Percentiles rank a stretch among this genome's conserved stretches.
phyloP scores from a whole-genome alignment of 2,329 filamentous ascomycete genomes.

The Elsinoe necatrix region DNA sequence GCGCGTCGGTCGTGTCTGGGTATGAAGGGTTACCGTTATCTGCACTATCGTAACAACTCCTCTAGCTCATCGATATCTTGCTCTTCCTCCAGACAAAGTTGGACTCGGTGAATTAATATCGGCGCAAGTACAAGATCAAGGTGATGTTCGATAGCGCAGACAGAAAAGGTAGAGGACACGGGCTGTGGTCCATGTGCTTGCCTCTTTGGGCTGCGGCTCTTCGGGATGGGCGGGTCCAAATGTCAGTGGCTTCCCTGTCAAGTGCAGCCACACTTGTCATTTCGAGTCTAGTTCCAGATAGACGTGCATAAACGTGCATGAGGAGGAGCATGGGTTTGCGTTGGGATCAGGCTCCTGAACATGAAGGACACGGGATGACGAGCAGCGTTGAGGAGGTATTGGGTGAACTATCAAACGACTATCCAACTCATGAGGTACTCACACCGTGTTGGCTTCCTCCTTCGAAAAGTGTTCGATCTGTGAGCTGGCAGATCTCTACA shows the following conservation, averaged over 20 bases:
- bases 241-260: conserved; percentile 9
- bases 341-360: conserved; percentile 6
- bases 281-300: neutral
- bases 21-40: neutral
- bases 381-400: neutral
- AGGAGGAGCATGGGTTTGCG: neutral
- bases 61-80: neutral
- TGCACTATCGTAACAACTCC: neutral
- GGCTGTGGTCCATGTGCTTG: conserved; percentile 1
- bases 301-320: conserved; percentile 12
- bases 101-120: neutral
- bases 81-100: neutral
- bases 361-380: neutral
- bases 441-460: neutral
- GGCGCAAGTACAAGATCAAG: neutral
- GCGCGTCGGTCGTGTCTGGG: conserved; percentile 3
- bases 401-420: conserved; percentile 12
- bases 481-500: neutral
- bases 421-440: neutral
- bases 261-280: conserved; percentile 5
- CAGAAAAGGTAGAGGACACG: neutral
- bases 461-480: neutral
- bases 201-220: conserved; percentile 8
- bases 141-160: conserved; percentile 6
- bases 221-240: neutral